Evolutionary conservation across 2,329 filamentous ascomycete species (phyloP).

Genomic region (Colletotrichum simmondsii): DNA sequence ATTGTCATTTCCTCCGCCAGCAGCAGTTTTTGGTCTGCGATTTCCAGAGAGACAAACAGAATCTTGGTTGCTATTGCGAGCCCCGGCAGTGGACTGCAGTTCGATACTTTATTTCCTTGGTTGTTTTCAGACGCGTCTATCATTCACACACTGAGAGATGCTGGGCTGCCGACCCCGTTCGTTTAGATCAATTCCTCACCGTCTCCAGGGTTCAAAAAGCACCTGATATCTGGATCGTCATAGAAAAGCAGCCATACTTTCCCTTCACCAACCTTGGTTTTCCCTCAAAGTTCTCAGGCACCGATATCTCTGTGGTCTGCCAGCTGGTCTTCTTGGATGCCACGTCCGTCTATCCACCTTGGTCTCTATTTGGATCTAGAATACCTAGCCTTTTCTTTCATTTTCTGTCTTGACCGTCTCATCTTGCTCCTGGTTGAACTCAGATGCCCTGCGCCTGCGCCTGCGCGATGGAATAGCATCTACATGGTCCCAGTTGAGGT

Average conservation of each 20-base stretch:
- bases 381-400: neutral
- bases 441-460: neutral
- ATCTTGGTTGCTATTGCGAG: neutral
- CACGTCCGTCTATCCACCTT: neutral
- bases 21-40: neutral
- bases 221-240: neutral
- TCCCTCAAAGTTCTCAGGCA: neutral
- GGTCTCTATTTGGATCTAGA: neutral
- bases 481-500: neutral
- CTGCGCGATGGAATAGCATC: neutral
- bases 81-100: neutral
- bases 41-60: neutral
- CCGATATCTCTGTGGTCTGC: neutral
- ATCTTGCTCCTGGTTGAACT: neutral
- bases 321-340: neutral
- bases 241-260: neutral
- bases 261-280: neutral
- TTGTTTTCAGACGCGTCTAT: neutral
- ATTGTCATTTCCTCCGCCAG: neutral
- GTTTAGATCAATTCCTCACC: neutral
- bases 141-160: neutral
- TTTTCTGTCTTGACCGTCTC: neutral
- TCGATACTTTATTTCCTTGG: conserved; percentile 5
- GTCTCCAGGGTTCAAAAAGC: neutral
- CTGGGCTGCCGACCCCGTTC: neutral